Conservation (phyloP, 192 early-diverging fungal species). For the Globomyces pollinis-pini region DNA sequence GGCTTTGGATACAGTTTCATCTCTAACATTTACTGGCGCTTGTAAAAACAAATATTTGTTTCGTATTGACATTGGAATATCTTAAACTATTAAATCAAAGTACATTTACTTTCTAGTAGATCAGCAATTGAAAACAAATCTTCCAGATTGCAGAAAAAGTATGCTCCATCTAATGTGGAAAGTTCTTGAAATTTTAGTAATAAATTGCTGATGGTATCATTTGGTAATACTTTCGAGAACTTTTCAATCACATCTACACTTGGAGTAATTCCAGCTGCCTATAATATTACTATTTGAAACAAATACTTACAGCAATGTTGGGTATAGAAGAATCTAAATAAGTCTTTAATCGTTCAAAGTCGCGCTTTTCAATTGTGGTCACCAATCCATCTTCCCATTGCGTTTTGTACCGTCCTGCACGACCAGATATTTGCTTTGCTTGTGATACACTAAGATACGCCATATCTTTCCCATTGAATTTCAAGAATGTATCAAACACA, state of each 20-base stretch:
- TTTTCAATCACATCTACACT: conserved; percentile 65
- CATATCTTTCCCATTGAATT: conserved; percentile 65
- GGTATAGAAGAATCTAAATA: not conserved
- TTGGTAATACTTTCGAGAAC: conserved; percentile 49
- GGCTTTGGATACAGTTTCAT: conserved; percentile 5
- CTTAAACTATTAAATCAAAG: too few species aligned
- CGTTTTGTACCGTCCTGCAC: conserved; percentile 80
- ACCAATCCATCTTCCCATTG: conserved; percentile 59
- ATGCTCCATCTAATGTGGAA: conserved; percentile 54
- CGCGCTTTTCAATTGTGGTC: conserved; percentile 36
- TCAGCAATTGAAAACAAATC: conserved; percentile 57
- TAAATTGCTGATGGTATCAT: conserved; percentile 5
- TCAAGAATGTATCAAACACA: conserved; percentile 69
- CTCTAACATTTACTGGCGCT: conserved; percentile 48
- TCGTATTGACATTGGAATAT: conserved; percentile 42
- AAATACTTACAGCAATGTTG: not conserved
- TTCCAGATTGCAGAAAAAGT: conserved; percentile 69
- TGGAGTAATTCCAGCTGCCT: conserved; percentile 68
- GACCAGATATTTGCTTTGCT: conserved; percentile 88
- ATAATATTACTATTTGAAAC: not conserved
- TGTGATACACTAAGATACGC: conserved; percentile 60
- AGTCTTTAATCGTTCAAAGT: not conserved
- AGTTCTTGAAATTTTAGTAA: conserved; percentile 62
- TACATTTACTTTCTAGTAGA: conserved; percentile 55
- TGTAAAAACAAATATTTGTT: conserved; percentile 68